Evolutionary conservation across 2,329 filamentous ascomycete species (phyloP).

Genomic region (Colletotrichum zoysiae): DNA sequence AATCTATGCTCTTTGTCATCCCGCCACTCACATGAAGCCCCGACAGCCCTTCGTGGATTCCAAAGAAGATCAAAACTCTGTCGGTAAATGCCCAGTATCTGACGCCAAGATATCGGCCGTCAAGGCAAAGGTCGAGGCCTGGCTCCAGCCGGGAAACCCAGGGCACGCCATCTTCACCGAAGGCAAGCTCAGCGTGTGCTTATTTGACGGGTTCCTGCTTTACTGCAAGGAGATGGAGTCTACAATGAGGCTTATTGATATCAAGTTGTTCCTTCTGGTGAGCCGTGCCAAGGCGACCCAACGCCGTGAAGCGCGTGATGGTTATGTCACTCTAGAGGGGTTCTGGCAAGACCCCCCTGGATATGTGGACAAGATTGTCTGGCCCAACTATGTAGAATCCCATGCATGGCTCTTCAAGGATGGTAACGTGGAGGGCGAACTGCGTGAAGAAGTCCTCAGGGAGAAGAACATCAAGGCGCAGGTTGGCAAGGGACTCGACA

Average conservation of each 20-base stretch:
- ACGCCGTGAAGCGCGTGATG: slow-evolving; percentile 75
- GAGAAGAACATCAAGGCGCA: slow-evolving; percentile 64
- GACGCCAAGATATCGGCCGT: slow-evolving; percentile 60
- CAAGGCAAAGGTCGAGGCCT: slow-evolving; percentile 61
- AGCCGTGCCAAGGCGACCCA: slow-evolving; percentile 73
- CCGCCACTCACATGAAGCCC: slow-evolving; percentile 33
- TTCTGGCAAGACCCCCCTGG: slow-evolving; percentile 97
- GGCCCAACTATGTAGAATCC: slow-evolving; percentile 90
- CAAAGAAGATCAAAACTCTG: slow-evolving; percentile 73
- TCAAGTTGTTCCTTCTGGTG: slow-evolving; percentile 83
- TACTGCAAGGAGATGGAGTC: slow-evolving; percentile 71
- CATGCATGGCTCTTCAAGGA: slow-evolving; percentile 84
- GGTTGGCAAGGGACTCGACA: slow-evolving; percentile 59
- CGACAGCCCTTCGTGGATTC: slow-evolving; percentile 62
- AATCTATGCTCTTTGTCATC: slow-evolving; percentile 38
- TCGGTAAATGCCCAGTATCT: slow-evolving; percentile 67
- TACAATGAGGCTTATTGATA: slow-evolving; percentile 73
- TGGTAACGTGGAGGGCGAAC: slow-evolving; percentile 73
- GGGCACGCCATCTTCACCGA: slow-evolving; percentile 53
- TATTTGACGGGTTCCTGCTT: slow-evolving; percentile 91
- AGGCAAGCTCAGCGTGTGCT: slow-evolving; percentile 65
- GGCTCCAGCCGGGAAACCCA: slow-evolving; percentile 59
- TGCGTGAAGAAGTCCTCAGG: slow-evolving; percentile 61
- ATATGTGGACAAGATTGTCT: slow-evolving; percentile 94
- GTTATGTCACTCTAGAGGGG: slow-evolving; percentile 86